Evolutionary conservation across 2,329 filamentous ascomycete genomes (phyloP), one percentile per base, ranked within the genome.

Genomic region (Dendrostoma leiphaemia): DNA sequence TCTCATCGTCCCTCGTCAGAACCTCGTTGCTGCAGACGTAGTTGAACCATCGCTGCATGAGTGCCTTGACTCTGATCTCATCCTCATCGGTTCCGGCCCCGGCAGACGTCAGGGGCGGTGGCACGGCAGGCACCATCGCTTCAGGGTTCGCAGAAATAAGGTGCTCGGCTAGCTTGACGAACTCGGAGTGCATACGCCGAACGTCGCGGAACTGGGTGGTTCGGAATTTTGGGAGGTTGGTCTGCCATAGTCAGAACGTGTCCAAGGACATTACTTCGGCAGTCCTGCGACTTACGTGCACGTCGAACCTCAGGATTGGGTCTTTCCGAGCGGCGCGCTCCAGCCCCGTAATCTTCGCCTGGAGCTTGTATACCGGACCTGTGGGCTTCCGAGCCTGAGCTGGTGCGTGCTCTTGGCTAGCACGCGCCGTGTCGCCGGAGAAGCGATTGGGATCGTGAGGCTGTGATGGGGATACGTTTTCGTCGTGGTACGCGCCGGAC

Each of bases 141-240:
- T 99, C 94, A 3, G 94, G 94, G 66, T 97, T 97, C n/a, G 93
- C 92, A 23, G 93, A 97, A 69, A 97, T 91, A 54, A 99, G 79
- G 71, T 99, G 94, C 56, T 96, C 90, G 53, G 89, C 91, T n/a
- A 99, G 86, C 73, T 97, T 99, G 60, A 90, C 81, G 65, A 99
- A 99, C 69, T 99, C 94, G 45, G 90, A 91, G 72, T 99, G 94
- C 58, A 95, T 88, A 57, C 94, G 90, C 63, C 94, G 89, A 61
- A 99, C 91, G 72, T 99, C 94, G 67, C 94, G 91, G 74, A 97
- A 99, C 71, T 99, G 94, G 5, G 94, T 99, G 0, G 94, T 99
- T 64, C 94, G 85, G 72, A 97, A 99, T 63, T 93, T 93, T 50
- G 93, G 92, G n/a, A 99, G 88, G 73, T 99, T 99, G 61, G 94